phyloP scores from a whole-genome alignment of 768 basidiomycete species.

The Phaffia tasmanica region DNA sequence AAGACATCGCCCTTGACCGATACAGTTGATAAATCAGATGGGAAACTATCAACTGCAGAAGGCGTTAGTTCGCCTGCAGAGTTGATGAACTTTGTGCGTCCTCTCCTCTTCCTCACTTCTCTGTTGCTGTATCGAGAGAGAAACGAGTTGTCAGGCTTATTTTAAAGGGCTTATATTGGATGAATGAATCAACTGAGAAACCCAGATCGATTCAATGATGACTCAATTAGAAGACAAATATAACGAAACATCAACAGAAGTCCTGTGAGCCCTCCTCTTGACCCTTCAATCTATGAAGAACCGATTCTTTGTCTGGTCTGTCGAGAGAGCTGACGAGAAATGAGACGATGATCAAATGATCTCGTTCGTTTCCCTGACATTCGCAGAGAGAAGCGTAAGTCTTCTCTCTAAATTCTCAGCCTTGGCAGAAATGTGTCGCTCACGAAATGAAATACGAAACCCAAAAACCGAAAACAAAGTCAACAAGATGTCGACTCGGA shows the following conservation, averaged over 20 bases:
- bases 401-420: neutral
- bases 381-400: conserved; percentile 4
- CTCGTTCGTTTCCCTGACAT: neutral
- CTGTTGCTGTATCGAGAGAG: no score
- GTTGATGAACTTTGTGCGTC: conserved; percentile 20
- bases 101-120: neutral
- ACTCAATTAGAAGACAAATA: conserved; percentile 25
- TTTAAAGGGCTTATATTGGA: no score
- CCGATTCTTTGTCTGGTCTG: neutral
- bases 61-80: conserved; percentile 18
- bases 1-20: no score
- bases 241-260: conserved; percentile 18
- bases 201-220: conserved; percentile 19
- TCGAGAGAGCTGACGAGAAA: neutral
- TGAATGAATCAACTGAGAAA: no score
- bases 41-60: neutral
- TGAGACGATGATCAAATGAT: no score
- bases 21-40: no score
- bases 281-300: neutral
- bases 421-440: no score
- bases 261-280: conserved; percentile 14
- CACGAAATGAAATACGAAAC: no score
- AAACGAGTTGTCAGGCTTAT: no score
- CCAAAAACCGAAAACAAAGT: neutral
- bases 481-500: conserved; percentile 21